Percentiles rank a stretch among this genome's conserved stretches.
These are phyloP conservation scores for Chaetomiaceae sp. DNA, from an alignment of 2,329 filamentous ascomycete genomes.

Conservation along the genomic window DNA sequence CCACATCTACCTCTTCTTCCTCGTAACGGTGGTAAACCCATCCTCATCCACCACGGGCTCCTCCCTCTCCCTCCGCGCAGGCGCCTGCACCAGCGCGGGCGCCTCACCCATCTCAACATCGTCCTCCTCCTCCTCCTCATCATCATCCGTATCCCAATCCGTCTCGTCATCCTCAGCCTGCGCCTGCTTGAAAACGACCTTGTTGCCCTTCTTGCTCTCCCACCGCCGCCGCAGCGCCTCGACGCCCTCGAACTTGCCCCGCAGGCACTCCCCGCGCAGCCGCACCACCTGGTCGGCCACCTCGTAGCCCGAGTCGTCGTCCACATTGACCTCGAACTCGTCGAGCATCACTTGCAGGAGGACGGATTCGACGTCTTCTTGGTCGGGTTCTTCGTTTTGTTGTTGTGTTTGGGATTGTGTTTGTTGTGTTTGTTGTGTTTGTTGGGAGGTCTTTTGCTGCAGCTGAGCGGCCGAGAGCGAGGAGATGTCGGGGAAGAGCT, in stretches of 20 bases:
- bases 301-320: slow-evolving; percentile 77
- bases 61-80: slow-evolving; percentile 49
- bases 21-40: slow-evolving; percentile 71
- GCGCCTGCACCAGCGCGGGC: slow-evolving; percentile 50
- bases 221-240: slow-evolving; percentile 59
- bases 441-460: slow-evolving; percentile 18
- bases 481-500: slow-evolving; percentile 69
- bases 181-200: slow-evolving; percentile 54
- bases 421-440: slow-evolving; percentile 23
- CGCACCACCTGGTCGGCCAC: slow-evolving; percentile 69
- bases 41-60: slow-evolving; percentile 74
- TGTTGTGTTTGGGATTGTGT: slow-evolving; percentile 8
- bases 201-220: slow-evolving; percentile 56
- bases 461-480: slow-evolving; percentile 31
- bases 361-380: slow-evolving; percentile 76
- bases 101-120: slow-evolving; percentile 68
- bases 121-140: slow-evolving; percentile 46
- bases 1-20: slow-evolving; percentile 54
- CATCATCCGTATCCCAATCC: slow-evolving; percentile 54
- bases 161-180: slow-evolving; percentile 53
- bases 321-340: slow-evolving; percentile 89
- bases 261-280: slow-evolving; percentile 58
- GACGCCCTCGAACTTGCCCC: slow-evolving; percentile 62
- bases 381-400: slow-evolving; percentile 53
- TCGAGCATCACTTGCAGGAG: slow-evolving; percentile 89